phyloP scores from a whole-genome alignment of 352 stramenopile genomes.

The Phytophthora idaei region DNA sequence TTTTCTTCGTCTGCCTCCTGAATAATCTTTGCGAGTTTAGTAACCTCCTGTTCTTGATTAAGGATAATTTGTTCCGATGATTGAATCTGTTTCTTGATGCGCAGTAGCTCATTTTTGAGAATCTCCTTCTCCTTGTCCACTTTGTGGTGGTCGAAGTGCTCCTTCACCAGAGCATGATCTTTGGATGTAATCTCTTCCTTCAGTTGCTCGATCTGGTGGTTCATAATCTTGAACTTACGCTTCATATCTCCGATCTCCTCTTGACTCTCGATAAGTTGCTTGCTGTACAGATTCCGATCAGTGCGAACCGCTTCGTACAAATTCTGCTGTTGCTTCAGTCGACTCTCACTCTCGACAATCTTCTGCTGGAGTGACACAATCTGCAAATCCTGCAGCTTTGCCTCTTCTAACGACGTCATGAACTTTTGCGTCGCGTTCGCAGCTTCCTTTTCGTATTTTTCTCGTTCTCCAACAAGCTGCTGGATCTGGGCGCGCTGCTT shows the following conservation, averaged over 20 bases:
- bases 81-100: constrained; percentile 92
- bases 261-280: constrained; percentile 93
- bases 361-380: constrained; percentile 78
- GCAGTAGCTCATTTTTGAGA: constrained; percentile 89
- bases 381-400: constrained; percentile 80
- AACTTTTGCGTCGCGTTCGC: constrained; percentile 80
- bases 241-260: constrained; percentile 92
- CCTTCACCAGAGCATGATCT: constrained; percentile 92
- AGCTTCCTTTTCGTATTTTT: constrained; percentile 90
- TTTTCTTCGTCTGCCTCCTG: constrained; percentile 91
- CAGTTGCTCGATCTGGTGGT: constrained; percentile 92
- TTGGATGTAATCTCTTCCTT: constrained; percentile 95
- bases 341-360: constrained; percentile 72
- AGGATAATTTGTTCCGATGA: constrained; percentile 89
- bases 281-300: constrained; percentile 94
- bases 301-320: constrained; percentile 92
- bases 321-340: constrained; percentile 94
- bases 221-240: constrained; percentile 92
- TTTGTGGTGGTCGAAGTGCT: constrained; percentile 94
- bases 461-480: constrained; percentile 81
- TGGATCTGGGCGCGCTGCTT: constrained; percentile 82
- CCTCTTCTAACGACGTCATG: constrained; percentile 81
- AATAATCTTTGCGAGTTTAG: constrained; percentile 89
- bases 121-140: constrained; percentile 93
- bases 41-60: constrained; percentile 86